These are phyloP conservation scores for Pyricularia sp. DNA, from an alignment of 2,329 filamentous ascomycete genomes.

Conservation along the genomic window DNA sequence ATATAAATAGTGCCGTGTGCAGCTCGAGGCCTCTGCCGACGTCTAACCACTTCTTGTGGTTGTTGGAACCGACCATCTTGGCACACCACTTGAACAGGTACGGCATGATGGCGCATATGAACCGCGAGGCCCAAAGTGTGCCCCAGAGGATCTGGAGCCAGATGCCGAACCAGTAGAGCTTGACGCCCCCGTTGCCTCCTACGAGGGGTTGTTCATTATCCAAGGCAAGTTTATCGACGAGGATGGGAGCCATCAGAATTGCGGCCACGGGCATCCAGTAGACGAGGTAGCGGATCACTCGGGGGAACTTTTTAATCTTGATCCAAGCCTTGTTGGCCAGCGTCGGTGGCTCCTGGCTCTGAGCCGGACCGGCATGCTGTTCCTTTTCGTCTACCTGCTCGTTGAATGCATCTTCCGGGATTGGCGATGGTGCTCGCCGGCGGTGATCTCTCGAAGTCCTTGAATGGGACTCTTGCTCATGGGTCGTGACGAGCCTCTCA, in stretches of 20 bases:
- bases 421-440: conserved; percentile 10
- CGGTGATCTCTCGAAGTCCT: conserved; percentile 19
- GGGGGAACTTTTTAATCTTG: conserved; percentile 35
- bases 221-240: conserved; percentile 28
- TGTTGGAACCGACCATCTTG: conserved; percentile 67
- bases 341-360: conserved; percentile 12
- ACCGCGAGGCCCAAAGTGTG: conserved; percentile 66
- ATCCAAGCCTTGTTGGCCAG: conserved; percentile 23
- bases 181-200: conserved; percentile 57
- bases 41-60: conserved; percentile 85
- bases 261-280: conserved; percentile 33
- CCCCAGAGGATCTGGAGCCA: conserved; percentile 94
- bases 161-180: conserved; percentile 81
- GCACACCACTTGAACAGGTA: conserved; percentile 37
- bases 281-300: conserved; percentile 33
- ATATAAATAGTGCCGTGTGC: conserved; percentile 76
- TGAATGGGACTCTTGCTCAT: conserved; percentile 21
- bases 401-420: conserved; percentile 35
- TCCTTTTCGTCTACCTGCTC: conserved; percentile 14
- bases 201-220: conserved; percentile 31
- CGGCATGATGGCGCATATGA: conserved; percentile 38
- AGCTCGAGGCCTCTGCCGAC: conserved; percentile 77
- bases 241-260: conserved; percentile 31
- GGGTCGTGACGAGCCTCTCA: conserved; percentile 30
- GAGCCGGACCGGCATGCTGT: neutral